Base-by-base conservation (phyloP, 2,329 filamentous ascomycete genomes). In the Cladobotryum mycophilum region DNA sequence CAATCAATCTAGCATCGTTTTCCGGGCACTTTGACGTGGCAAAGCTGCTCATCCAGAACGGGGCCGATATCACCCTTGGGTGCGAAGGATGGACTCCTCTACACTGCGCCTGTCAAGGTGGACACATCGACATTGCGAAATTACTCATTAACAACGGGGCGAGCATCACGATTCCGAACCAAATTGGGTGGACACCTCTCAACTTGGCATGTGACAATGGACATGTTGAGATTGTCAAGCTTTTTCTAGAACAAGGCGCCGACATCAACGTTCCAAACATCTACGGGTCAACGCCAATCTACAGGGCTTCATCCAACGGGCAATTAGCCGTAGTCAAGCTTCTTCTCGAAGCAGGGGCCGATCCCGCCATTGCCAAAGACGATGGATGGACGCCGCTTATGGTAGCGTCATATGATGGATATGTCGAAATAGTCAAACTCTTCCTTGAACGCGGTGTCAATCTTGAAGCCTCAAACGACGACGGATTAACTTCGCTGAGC, bases 371-470 rank as follows among this genome's bases (percentile, higher is more conserved):
- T 25, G 14, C 20, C 6, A 22, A 25, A 17, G 3, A 41, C 33
- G 45, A 47, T 11, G 35, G 35, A 40, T 40, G 22, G 8, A 40
- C 34, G 17, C 45, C 45, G 11, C 35, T 47, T 4, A 17, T 22
- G 34, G n/a, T 11, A 12, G 43, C 43, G 18, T 30, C 11, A 2
- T 5, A n/a, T 4, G 14, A n/a, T 5, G 54, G 50, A 2, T 17
- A 55, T 11, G 34, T 54, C 5, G 25, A 40, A 1, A 37, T 58
- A 3, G 48, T 54, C 6, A 22, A 51, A n/a, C 47, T 53, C 13
- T 55, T 60, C 2, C 54, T 61, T n/a, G 34, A 56, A 17, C 47
- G 42, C 5, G 58, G 58, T 9, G 58, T 58, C 2, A 47, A 55
- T 15, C 18, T 55, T 9, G 38, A 20, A 9, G 35, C 13, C 11